A percentile compares a stretch with the other conserved stretches of the same genome.
These are phyloP conservation scores for Nowakowskiella sp. DNA, from an alignment of 192 early-diverging fungal species.

Conservation along the genomic window DNA sequence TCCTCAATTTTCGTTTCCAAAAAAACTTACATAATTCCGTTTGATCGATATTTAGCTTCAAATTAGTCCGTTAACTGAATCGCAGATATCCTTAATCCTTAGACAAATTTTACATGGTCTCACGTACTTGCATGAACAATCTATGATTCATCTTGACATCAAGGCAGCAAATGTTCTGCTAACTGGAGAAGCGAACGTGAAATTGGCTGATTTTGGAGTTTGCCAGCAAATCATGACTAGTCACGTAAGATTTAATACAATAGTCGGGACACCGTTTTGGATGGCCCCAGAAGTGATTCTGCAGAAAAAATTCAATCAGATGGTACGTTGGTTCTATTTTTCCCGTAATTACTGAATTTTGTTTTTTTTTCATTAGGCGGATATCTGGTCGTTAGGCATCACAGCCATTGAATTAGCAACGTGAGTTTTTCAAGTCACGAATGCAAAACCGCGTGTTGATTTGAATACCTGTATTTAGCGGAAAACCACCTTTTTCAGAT, in stretches of 20 bases:
- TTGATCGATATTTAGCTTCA: too few species aligned
- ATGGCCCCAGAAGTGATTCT: too few species aligned
- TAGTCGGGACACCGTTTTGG: constrained; percentile 89
- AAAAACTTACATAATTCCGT: too few species aligned
- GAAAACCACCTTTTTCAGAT: constrained; percentile 86
- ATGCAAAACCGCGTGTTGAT: too few species aligned
- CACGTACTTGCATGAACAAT: constrained; percentile 83
- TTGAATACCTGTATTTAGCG: too few species aligned
- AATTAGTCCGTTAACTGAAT: constrained; percentile 72
- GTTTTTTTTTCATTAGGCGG: constrained; percentile 57
- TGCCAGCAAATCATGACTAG: constrained; percentile 73
- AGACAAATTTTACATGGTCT: constrained; percentile 81
- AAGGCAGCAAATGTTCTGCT: constrained; percentile 88
- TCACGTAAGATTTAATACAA: too few species aligned
- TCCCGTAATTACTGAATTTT: not conserved
- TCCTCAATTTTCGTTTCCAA: too few species aligned
- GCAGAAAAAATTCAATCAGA: too few species aligned
- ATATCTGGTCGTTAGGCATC: constrained; percentile 97
- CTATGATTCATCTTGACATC: constrained; percentile 76
- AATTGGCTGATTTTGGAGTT: constrained; percentile 98
- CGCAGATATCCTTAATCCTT: constrained; percentile 87
- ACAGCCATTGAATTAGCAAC: constrained; percentile 95
- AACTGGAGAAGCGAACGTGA: constrained; percentile 72
- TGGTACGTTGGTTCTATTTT: constrained; percentile 38
- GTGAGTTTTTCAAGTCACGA: too few species aligned